Evolutionary conservation across 139 green algal genomes (phyloP).

Genomic region (Yamagishiella unicocca): DNA sequence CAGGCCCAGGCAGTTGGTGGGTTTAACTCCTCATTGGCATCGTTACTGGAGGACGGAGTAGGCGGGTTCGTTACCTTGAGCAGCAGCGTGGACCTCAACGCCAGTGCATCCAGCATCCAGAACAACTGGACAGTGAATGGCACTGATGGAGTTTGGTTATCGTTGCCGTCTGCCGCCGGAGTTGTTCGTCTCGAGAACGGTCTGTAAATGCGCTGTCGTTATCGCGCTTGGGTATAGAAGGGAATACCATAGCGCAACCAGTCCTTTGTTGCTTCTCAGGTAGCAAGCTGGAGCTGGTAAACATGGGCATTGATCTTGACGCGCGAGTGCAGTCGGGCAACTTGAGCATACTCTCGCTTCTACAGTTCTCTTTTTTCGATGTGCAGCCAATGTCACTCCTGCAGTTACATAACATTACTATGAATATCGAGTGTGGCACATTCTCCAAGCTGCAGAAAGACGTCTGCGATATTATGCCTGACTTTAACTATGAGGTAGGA

Average conservation of each 20-base stretch:
- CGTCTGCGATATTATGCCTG: constrained; percentile 2
- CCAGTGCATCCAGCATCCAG: not conserved
- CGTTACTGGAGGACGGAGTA: not conserved
- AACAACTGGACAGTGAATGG: not conserved
- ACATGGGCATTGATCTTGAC: not conserved
- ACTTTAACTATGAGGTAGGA: not conserved
- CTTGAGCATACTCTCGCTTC: too few relatives aligned
- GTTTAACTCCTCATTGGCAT: not conserved
- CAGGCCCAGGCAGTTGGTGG: too few relatives aligned
- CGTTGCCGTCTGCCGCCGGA: not conserved
- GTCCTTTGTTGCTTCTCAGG: not conserved
- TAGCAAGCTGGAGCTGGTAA: not conserved
- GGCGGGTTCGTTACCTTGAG: too few relatives aligned
- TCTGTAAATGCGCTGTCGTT: not conserved
- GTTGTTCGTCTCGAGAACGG: not conserved
- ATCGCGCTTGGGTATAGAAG: too few relatives aligned
- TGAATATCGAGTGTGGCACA: not conserved
- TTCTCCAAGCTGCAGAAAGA: not conserved
- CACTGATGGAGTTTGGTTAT: not conserved
- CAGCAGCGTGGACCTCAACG: not conserved
- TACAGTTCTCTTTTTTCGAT: not conserved
- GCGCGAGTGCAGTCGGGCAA: too few relatives aligned
- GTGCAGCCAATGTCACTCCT: not conserved
- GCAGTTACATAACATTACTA: not conserved
- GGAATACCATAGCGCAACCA: too few relatives aligned